Base-by-base conservation (phyloP, 1,139 yeast genomes). In the Eremothecium sinecaudum region DNA sequence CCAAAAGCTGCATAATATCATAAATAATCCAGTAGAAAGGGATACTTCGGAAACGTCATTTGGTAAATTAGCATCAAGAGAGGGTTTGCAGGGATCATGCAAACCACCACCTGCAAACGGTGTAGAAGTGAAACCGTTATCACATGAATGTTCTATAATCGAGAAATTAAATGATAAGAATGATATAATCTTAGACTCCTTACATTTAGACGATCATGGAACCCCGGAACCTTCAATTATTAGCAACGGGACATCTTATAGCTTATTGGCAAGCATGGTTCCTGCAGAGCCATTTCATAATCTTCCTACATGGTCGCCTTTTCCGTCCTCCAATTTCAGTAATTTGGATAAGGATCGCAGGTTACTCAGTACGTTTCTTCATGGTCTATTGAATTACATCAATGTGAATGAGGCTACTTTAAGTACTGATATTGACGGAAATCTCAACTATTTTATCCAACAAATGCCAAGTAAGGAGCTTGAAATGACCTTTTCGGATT, bases 401-500 rank as follows among this genome's bases (percentile, higher is more conserved):
- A 49, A 53, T 27, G 23, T 36, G 5, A 41, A 49, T 31, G 48
- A 48, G 29, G 49, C 54, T 2, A 40, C 48, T 4, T 55, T 73
- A 10, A 60, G 63, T 34, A 71, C 75, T 42, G 92, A 79, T 48
- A 52, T 63, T 21, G 81, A 76, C 41, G 84, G 87, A 1, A 69
- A 69, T 26, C 56, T 79, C 16, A 72, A 81, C 0, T 64, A 66
- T 35, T 79, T 79, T 47, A 72, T 79, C 2, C 67, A 75, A 1
- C 74, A 73, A 31, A 74, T 81, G 71, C 87, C 92, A 0, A 75
- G 69, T 22, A 70, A 69, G 12, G 87, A 80, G 47, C 64, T 79
- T 47, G 65, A 71, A 18, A 73, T 79, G 79, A 74, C 83, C 0
- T 70, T 84, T 12, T 67, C 67, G 33, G 73, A 79, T 41, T 84